Conservation (phyloP, 257 asterid genomes). For the Handroanthus guayacan region DNA sequence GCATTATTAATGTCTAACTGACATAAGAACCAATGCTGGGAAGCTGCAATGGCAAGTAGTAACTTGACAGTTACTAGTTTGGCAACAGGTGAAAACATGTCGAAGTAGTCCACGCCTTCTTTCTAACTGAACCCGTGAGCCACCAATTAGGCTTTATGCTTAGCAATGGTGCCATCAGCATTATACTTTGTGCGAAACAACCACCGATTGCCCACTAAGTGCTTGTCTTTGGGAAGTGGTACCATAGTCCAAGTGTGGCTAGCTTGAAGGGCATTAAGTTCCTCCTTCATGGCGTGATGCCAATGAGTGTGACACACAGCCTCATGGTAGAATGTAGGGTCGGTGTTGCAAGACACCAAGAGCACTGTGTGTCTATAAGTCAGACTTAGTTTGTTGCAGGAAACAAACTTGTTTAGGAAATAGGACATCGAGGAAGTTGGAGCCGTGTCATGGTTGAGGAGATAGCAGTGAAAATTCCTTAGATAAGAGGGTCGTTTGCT, state of each 20-base stretch:
- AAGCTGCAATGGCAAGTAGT: neutral
- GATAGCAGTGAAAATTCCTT: neutral
- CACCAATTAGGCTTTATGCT: neutral
- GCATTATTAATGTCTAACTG: neutral
- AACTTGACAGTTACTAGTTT: neutral
- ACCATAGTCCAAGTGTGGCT: neutral
- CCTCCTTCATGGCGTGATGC: neutral
- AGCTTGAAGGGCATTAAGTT: neutral
- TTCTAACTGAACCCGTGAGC: neutral
- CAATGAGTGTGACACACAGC: neutral
- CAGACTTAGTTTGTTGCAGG: neutral
- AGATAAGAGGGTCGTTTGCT: neutral
- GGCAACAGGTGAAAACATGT: neutral
- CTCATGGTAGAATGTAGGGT: neutral
- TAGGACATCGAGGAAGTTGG: neutral
- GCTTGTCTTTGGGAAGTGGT: neutral
- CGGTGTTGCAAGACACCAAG: neutral
- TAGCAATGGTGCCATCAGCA: neutral
- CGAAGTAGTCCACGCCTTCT: neutral
- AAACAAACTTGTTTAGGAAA: neutral
- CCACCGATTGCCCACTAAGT: neutral
- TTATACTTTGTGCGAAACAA: neutral
- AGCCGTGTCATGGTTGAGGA: neutral
- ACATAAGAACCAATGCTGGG: neutral
- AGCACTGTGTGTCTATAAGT: neutral